Conservation (phyloP, 768 basidiomycete species). For the Amanita brunnescens region DNA sequence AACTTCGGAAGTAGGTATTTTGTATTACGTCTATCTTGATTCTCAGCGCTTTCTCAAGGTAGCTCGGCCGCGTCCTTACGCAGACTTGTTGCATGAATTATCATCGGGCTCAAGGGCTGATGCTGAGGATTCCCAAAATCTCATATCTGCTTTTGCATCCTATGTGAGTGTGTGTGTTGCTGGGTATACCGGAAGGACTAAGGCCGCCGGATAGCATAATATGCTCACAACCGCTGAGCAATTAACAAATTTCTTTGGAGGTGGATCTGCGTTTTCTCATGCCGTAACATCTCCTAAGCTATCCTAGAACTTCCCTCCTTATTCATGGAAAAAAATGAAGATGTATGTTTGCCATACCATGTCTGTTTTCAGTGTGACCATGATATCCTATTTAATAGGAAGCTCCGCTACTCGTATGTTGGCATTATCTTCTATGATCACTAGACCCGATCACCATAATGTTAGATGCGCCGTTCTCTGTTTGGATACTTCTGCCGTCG, state of each 20-base stretch:
- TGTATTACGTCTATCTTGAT: not conserved
- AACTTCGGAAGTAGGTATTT: constrained; percentile 50
- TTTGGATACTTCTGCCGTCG: constrained; percentile 79
- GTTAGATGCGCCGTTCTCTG: constrained; percentile 62
- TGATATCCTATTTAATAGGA: constrained; percentile 15
- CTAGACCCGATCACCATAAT: not conserved
- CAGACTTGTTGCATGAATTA: constrained; percentile 38
- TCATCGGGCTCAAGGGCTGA: constrained; percentile 36
- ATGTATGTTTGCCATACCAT: constrained; percentile 26
- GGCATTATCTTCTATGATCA: not conserved
- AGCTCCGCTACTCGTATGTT: constrained; percentile 23
- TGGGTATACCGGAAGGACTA: not conserved
- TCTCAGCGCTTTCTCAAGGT: constrained; percentile 32
- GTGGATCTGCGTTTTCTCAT: constrained; percentile 19
- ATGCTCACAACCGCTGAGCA: constrained; percentile 48
- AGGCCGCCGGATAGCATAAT: constrained; percentile 27
- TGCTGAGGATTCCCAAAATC: constrained; percentile 29
- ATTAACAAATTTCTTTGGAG: constrained; percentile 54
- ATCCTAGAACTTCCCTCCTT: constrained; percentile 43
- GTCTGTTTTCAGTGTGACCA: not conserved
- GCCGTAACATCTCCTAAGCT: not conserved
- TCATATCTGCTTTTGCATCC: constrained; percentile 37
- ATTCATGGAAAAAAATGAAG: constrained; percentile 50
- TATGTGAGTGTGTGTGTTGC: constrained; percentile 14
- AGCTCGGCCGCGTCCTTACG: constrained; percentile 49